Conservation (phyloP, 1,139 yeast genomes). For the Zhuliangozyma parablackwelliae region DNA sequence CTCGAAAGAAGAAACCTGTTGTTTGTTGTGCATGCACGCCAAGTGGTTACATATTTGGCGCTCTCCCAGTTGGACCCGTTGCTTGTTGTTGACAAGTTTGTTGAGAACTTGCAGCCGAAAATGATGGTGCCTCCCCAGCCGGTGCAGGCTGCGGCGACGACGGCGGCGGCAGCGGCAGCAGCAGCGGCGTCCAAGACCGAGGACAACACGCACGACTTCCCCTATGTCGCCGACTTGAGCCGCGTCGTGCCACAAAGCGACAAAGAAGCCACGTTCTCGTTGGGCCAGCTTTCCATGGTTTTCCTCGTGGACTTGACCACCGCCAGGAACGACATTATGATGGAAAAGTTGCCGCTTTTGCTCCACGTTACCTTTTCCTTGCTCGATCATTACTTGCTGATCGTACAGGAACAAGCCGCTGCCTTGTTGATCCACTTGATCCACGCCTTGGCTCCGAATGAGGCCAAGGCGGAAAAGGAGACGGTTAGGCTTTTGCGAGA, state of each 20-base stretch:
- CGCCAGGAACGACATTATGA: constrained; percentile 53
- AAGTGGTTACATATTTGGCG: constrained; percentile 72
- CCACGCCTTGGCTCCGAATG: constrained; percentile 57
- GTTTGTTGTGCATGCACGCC: constrained; percentile 77
- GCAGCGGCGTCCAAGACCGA: constrained; percentile 1
- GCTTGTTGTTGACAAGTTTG: constrained; percentile 57
- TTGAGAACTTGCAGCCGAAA: constrained; percentile 72
- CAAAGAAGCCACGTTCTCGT: constrained; percentile 75
- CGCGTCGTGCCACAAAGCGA: constrained; percentile 53
- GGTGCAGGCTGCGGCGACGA: neutral
- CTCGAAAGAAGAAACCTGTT: constrained; percentile 65
- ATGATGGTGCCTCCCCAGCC: constrained; percentile 76
- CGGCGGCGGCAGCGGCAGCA: too few relatives aligned
- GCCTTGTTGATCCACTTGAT: constrained; percentile 71
- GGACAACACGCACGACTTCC: constrained; percentile 28
- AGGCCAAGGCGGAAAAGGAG: constrained; percentile 48
- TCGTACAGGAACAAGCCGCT: constrained; percentile 83
- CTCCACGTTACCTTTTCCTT: constrained; percentile 78
- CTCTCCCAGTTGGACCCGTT: constrained; percentile 55
- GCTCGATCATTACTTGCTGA: constrained; percentile 78
- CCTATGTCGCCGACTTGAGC: constrained; percentile 74
- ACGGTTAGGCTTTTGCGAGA: constrained; percentile 53
- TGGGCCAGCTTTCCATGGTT: constrained; percentile 82
- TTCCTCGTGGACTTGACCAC: constrained; percentile 76
- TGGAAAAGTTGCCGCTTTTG: constrained; percentile 62